Conservation (phyloP, 371 early-diverging fungal species). For the Encephalitozoon cuniculi region DNA sequence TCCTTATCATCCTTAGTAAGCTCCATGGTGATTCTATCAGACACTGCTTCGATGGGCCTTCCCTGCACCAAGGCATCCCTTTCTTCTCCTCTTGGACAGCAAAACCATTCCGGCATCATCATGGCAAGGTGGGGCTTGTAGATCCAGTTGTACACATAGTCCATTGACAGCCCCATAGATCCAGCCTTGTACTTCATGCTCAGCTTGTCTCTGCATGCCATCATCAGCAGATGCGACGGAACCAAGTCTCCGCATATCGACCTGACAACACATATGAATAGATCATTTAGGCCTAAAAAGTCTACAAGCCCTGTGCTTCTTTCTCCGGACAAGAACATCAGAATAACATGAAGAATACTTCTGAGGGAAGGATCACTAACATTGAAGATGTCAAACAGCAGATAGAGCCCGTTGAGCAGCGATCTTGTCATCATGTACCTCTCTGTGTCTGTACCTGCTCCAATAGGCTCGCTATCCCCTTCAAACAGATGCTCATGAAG, state of each 20-base stretch:
- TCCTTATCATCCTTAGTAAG: background rate
- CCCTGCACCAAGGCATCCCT: background rate
- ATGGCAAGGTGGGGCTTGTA: background rate
- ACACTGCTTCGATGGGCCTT: background rate
- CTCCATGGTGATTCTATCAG: background rate
- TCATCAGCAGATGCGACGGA: background rate
- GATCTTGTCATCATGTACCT: background rate
- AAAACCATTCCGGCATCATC: background rate
- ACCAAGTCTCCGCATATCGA: background rate
- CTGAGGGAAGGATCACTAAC: background rate
- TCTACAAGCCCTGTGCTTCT: background rate
- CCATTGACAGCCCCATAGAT: background rate
- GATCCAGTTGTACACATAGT: background rate
- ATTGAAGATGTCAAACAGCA: background rate
- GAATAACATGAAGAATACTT: background rate
- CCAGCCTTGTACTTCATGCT: constrained; percentile 1
- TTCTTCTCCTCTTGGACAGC: background rate
- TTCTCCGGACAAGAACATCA: background rate
- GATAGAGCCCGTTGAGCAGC: background rate
- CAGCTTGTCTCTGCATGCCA: background rate
- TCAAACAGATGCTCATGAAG: background rate
- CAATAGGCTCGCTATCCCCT: background rate
- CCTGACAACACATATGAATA: background rate
- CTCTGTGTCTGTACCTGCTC: background rate
- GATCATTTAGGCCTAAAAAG: background rate